Evolutionary conservation across 495 filamentous ascomycete genomes (phyloP).

Genomic region (Hypoxylon lenormandii): DNA sequence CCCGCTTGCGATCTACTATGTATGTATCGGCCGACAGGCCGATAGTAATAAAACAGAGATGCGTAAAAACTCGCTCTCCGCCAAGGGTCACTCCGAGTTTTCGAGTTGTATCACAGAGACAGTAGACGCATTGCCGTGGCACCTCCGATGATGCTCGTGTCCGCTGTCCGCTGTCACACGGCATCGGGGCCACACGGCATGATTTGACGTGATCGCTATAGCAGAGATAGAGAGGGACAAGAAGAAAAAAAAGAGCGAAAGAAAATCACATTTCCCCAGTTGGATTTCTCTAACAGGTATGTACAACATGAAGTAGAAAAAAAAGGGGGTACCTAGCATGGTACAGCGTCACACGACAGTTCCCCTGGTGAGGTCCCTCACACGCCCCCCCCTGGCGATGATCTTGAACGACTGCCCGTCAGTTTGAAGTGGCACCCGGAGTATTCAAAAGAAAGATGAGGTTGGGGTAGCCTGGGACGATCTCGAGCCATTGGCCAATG

Average conservation of each 20-base stretch:
- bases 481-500: conserved; percentile 49
- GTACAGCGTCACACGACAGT: conserved; percentile 44
- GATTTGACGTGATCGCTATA: conserved; percentile 14
- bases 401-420: conserved; percentile 39
- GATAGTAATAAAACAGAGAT: conserved; percentile 27
- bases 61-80: conserved; percentile 33
- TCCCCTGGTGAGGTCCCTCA: conserved; percentile 31
- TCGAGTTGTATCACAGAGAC: conserved; percentile 27
- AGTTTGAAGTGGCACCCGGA: conserved; percentile 25
- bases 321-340: conserved; percentile 18
- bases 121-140: conserved; percentile 22
- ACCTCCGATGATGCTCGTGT: conserved; percentile 40
- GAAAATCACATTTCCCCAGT: conserved; percentile 20
- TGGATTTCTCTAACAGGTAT: conserved; percentile 13
- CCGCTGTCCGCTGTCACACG: conserved; percentile 32
- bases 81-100: conserved; percentile 32
- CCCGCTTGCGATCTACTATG: conserved; percentile 25
- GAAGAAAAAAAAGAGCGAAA: conserved; percentile 27
- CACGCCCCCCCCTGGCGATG: conserved; percentile 23
- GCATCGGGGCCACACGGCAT: conserved; percentile 22
- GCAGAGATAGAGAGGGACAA: conserved; percentile 23
- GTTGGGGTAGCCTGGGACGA: conserved; percentile 47
- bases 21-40: too few relatives aligned
- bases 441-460: conserved; percentile 35
- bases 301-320: conserved; percentile 6